A percentile compares a stretch with the other conserved stretches of the same genome.
phyloP scores from a whole-genome alignment of 1,284 basidiomycete species.

The Cryptococcus jaspeensis region DNA sequence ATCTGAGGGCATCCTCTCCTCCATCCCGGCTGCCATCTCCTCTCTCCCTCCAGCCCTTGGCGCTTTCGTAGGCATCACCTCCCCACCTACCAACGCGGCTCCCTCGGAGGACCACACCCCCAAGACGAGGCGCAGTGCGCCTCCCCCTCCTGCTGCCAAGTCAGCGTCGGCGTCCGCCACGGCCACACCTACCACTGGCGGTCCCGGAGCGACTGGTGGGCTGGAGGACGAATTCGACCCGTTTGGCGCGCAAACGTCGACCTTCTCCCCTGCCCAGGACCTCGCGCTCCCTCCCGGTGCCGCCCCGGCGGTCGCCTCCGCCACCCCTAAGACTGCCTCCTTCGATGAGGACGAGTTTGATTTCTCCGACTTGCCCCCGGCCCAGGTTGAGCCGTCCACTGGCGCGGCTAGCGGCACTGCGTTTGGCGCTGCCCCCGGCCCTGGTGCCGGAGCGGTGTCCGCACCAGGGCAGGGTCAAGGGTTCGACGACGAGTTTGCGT shows the following conservation, averaged over 20 bases:
- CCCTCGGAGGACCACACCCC: conserved; percentile 6
- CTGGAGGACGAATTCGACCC: conserved; percentile 3
- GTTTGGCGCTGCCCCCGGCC: background rate
- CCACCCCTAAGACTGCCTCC: conserved; percentile 25
- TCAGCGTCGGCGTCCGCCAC: background rate
- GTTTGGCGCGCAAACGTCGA: conserved; percentile 6
- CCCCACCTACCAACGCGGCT: background rate
- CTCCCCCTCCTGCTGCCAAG: conserved; percentile 34
- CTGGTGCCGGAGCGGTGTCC: conserved; percentile 12
- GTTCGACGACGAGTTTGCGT: conserved; percentile 51
- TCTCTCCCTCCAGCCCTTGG: conserved; percentile 8
- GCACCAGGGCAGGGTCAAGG: conserved; percentile 5
- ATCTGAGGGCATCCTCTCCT: conserved; percentile 45
- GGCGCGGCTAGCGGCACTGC: background rate
- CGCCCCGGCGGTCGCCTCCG: background rate
- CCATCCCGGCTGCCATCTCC: conserved; percentile 56
- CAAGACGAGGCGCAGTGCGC: conserved; percentile 41
- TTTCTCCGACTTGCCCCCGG: conserved; percentile 61
- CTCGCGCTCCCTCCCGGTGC: conserved; percentile 29
- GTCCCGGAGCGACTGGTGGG: background rate
- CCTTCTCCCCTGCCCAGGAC: conserved; percentile 13
- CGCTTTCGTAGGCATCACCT: background rate
- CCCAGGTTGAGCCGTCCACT: conserved; percentile 29
- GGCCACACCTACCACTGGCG: background rate
- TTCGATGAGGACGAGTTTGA: conserved; percentile 89